A percentile compares a stretch with the other conserved stretches of the same genome.
Conservation (phyloP, 2,329 filamentous ascomycete species). For the Aspergillus intermedius region DNA sequence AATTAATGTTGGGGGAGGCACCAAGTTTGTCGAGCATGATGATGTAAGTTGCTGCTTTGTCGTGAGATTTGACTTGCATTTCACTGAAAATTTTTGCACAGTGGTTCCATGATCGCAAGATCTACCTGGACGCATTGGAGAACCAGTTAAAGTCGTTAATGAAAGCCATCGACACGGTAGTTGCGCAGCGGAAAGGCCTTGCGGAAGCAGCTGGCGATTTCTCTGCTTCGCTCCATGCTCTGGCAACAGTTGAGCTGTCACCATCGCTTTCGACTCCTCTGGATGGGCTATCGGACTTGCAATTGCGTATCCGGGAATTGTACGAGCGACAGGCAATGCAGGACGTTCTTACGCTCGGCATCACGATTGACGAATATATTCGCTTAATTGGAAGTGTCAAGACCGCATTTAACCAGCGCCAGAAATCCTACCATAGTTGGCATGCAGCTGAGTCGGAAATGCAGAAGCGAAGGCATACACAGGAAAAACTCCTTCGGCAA, state of each 20-base stretch:
- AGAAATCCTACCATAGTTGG: constrained; percentile 95
- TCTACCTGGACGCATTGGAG: constrained; percentile 91
- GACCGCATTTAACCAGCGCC: constrained; percentile 81
- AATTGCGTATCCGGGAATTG: constrained; percentile 86
- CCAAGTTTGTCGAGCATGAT: constrained; percentile 95
- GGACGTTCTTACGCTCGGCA: constrained; percentile 90
- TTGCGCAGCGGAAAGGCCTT: constrained; percentile 84
- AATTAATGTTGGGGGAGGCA: constrained; percentile 65
- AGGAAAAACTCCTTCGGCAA: constrained; percentile 92
- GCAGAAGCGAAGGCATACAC: constrained; percentile 77
- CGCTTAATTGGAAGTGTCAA: constrained; percentile 93
- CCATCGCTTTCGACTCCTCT: constrained; percentile 80
- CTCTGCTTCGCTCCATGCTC: constrained; percentile 81
- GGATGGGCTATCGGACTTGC: constrained; percentile 85
- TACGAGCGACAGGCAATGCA: constrained; percentile 97
- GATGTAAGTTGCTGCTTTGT: constrained; percentile 57
- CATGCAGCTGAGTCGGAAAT: constrained; percentile 84
- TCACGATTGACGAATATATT: constrained; percentile 97
- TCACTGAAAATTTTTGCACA: constrained; percentile 25
- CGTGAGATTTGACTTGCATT: background rate
- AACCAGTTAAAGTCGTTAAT: constrained; percentile 82
- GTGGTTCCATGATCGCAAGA: constrained; percentile 96
- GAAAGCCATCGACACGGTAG: constrained; percentile 90
- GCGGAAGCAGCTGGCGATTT: constrained; percentile 92
- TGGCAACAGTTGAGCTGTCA: constrained; percentile 88